Conservation (phyloP, 192 early-diverging fungal genomes). For the Funneliformis mosseae region DNA sequence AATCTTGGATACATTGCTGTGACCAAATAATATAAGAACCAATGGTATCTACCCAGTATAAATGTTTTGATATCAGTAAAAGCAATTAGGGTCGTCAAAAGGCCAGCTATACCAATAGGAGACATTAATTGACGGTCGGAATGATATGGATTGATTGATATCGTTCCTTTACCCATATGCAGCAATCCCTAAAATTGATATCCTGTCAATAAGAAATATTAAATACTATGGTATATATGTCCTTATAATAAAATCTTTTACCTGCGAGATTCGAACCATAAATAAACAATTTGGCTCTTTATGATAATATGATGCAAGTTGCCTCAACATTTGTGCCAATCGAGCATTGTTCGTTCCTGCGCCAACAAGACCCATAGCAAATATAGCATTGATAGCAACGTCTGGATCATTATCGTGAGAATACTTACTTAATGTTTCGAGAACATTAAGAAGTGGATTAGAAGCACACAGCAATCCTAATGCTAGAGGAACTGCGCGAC, state of each 20-base stretch:
- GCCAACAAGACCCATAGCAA: constrained; percentile 98
- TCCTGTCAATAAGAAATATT: neutral
- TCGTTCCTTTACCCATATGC: constrained; percentile 98
- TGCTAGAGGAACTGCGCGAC: constrained; percentile 92
- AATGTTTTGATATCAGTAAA: constrained; percentile 91
- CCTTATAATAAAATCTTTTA: constrained; percentile 28
- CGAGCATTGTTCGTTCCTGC: constrained; percentile 99
- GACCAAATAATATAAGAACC: constrained; percentile 90
- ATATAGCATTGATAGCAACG: constrained; percentile 93
- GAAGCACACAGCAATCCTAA: constrained; percentile 94
- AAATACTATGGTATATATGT: neutral
- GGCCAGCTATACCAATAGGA: constrained; percentile 82
- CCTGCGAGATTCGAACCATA: constrained; percentile 82
- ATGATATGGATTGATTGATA: constrained; percentile 95
- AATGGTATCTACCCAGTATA: constrained; percentile 89
- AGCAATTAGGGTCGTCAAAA: constrained; percentile 87
- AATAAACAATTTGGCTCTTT: constrained; percentile 90
- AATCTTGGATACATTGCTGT: constrained; percentile 97
- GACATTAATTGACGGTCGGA: constrained; percentile 91
- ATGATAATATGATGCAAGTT: constrained; percentile 95
- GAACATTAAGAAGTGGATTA: constrained; percentile 88
- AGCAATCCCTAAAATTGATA: constrained; percentile 62
- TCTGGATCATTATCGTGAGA: constrained; percentile 98
- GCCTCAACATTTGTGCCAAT: constrained; percentile 95
- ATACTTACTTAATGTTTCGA: constrained; percentile 96